These are phyloP conservation scores for Phascolomyces articulosus DNA, from an alignment of 371 early-diverging fungal genomes.

Conservation along the genomic window DNA sequence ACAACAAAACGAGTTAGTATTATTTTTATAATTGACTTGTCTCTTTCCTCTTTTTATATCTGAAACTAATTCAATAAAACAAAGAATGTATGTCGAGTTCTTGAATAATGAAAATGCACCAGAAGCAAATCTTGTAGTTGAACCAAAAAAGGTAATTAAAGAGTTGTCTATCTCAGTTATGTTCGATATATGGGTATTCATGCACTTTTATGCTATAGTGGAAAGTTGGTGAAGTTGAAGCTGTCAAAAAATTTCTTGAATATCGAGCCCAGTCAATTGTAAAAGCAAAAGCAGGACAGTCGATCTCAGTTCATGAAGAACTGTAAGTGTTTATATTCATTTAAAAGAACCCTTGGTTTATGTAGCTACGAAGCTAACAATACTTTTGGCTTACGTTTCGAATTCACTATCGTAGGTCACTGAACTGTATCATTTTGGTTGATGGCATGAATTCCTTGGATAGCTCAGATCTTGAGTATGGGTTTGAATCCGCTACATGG, in stretches of 20 bases:
- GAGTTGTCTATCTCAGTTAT: too few species aligned
- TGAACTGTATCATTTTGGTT: not conserved
- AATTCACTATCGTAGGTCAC: not conserved
- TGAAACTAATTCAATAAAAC: too few species aligned
- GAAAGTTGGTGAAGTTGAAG: not conserved
- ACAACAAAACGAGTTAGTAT: too few species aligned
- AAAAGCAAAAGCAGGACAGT: conserved; percentile 1
- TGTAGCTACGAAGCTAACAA: conserved; percentile 1
- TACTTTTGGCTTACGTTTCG: conserved; percentile 1
- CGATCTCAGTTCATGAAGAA: not conserved
- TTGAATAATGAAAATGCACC: too few species aligned
- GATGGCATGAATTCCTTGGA: not conserved
- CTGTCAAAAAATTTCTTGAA: not conserved
- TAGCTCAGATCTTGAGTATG: not conserved
- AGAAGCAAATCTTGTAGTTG: too few species aligned
- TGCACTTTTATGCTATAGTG: too few species aligned
- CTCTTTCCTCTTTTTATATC: too few species aligned
- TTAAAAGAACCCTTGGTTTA: not conserved
- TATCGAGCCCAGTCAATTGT: not conserved
- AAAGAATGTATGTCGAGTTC: too few species aligned
- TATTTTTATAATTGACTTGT: too few species aligned
- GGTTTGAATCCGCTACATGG: not conserved
- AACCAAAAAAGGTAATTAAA: too few species aligned
- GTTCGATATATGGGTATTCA: too few species aligned
- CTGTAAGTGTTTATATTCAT: not conserved